Conservation (phyloP, 495 filamentous ascomycete genomes). For the Aspergillus ostianus region DNA sequence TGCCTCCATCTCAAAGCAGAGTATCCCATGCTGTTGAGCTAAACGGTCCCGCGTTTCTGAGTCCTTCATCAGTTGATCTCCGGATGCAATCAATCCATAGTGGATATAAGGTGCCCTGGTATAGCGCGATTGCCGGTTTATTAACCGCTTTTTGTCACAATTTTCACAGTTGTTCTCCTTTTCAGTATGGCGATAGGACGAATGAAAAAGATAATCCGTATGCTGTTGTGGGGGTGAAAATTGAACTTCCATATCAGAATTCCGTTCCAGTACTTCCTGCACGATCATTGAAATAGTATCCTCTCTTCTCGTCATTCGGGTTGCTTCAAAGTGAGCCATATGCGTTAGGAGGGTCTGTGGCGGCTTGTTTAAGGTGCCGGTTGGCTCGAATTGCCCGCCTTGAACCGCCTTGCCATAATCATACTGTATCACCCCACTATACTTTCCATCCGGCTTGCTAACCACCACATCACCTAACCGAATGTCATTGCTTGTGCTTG, state of each 20-base stretch:
- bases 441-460: constrained; percentile 1
- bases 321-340: constrained; percentile 20
- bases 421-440: constrained; percentile 5
- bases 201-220: constrained; percentile 24
- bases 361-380: constrained; percentile 21
- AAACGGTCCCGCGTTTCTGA: constrained; percentile 23
- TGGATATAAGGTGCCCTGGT: constrained; percentile 16
- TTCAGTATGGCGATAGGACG: constrained; percentile 18
- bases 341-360: constrained; percentile 18
- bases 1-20: constrained; percentile 39
- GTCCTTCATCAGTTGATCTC: constrained; percentile 30
- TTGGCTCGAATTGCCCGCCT: not conserved
- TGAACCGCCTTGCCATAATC: constrained; percentile 5
- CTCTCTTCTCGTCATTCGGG: constrained; percentile 10
- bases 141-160: constrained; percentile 19
- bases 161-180: constrained; percentile 13
- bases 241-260: constrained; percentile 9
- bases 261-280: constrained; percentile 17
- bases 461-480: constrained; percentile 30
- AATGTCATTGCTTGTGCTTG: constrained; percentile 18
- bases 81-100: constrained; percentile 25
- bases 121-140: constrained; percentile 7
- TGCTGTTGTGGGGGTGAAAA: constrained; percentile 16
- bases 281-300: constrained; percentile 32
- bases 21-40: constrained; percentile 22